Conservation (phyloP, 1,139 yeast species). For the Kodamaea fungicola region DNA sequence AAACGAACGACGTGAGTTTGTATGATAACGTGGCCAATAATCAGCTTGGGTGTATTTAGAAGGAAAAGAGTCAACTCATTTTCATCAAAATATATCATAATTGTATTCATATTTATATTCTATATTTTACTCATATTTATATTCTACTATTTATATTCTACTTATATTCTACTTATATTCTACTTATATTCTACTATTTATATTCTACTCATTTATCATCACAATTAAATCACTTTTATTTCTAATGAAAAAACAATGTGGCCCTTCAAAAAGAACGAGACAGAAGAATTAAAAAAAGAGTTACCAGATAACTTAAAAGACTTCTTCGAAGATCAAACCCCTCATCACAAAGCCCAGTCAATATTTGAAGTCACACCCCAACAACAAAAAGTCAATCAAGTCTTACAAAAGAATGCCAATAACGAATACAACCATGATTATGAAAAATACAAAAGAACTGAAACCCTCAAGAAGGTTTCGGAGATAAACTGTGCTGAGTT, state of each 20-base stretch:
- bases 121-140: no score
- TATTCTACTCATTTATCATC: no score
- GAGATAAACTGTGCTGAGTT: constrained; percentile 43
- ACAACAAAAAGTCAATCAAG: constrained; percentile 27
- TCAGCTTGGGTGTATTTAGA: no score
- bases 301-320: constrained; percentile 27
- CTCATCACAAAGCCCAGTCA: constrained; percentile 23
- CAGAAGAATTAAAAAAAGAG: constrained; percentile 28
- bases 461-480: constrained; percentile 24
- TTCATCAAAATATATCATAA: no score
- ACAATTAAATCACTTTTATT: no score
- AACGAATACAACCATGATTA: constrained; percentile 25
- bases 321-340: constrained; percentile 33
- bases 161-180: no score
- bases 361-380: constrained; percentile 27
- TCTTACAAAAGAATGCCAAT: constrained; percentile 17
- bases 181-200: no score
- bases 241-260: constrained; percentile 11
- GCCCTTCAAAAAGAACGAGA: constrained; percentile 16
- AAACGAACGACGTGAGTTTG: no score
- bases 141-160: no score
- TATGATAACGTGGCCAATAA: no score
- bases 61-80: no score
- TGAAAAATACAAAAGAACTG: constrained; percentile 30
- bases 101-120: no score